phyloP scores from a whole-genome alignment of 2,329 filamentous ascomycete genomes.

The Colletotrichum sojae region DNA sequence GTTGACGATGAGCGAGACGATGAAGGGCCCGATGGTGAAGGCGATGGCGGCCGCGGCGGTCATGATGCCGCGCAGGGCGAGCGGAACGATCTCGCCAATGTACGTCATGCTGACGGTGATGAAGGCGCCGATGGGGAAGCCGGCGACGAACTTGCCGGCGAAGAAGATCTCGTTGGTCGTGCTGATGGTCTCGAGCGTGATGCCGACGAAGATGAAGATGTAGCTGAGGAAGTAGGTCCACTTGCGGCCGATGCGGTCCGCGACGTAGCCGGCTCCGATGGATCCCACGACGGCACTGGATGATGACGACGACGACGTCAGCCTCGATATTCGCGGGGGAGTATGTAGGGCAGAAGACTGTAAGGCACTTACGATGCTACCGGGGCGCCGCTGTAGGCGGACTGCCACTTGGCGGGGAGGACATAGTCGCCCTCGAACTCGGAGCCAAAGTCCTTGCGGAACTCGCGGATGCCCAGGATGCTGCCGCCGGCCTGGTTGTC shows the following conservation, averaged over 20 bases:
- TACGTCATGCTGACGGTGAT: slow-evolving; percentile 48
- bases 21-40: slow-evolving; percentile 46
- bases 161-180: slow-evolving; percentile 56
- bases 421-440: slow-evolving; percentile 54
- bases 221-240: slow-evolving; percentile 51
- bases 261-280: slow-evolving; percentile 31
- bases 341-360: neutral
- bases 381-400: slow-evolving; percentile 58
- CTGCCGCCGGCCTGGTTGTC: slow-evolving; percentile 58
- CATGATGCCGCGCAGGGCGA: slow-evolving; percentile 47
- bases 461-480: slow-evolving; percentile 58
- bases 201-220: slow-evolving; percentile 52
- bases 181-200: slow-evolving; percentile 52
- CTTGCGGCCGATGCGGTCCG: slow-evolving; percentile 38
- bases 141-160: slow-evolving; percentile 58
- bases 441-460: slow-evolving; percentile 60
- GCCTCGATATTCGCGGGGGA: neutral
- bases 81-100: slow-evolving; percentile 49
- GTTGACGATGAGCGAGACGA: slow-evolving; percentile 50
- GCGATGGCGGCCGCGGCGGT: slow-evolving; percentile 48
- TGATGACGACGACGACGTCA: slow-evolving; percentile 12
- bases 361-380: slow-evolving; percentile 52
- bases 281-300: slow-evolving; percentile 37
- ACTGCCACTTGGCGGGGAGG: slow-evolving; percentile 59
- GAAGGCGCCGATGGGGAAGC: slow-evolving; percentile 52